Evolutionary conservation across 148 eudicot genomes (phyloP), one percentile per base, ranked within the genome.

Genomic region (Nepenthes gracilis): DNA sequence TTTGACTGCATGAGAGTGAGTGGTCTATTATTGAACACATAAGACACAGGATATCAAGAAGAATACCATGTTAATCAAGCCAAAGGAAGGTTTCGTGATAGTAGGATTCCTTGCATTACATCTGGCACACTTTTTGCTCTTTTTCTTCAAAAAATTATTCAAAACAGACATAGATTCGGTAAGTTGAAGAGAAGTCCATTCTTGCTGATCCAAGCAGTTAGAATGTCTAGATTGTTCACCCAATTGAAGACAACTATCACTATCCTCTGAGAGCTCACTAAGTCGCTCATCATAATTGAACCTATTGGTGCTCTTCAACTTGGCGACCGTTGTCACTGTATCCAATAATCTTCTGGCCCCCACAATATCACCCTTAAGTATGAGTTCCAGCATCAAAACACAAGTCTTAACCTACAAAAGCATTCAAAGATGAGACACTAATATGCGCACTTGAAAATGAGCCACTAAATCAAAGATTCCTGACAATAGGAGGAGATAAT

Each of bases 31-130:
- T 9, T n/a, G 52, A 53, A 35, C 32, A 34, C n/a, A 48, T 9
- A 9, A 2, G 35, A 2, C 23, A 40, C 52, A 54, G 57, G 56
- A 51, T 37, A 59, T 54, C 38, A 64, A 64, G 50, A 59, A 58
- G 49, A 57, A 53, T 82, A 94, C 99, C 99, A 78, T 63, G 64
- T 85, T 76, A 74, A 94, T 78, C 97, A 95, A 84, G 64, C 99
- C 97, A 72, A 79, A 85, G 49, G 84, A 77, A 58, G 99, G 97
- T 64, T 80, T 94, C 59, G 43, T 79, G 62, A 89, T 77, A 67
- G 69, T 59, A 15, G 97, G 92, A 71, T 78, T 94, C 51, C 66
- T 77, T 13, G 69, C 59, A 0, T 37, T 8, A 48, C 99, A 93
- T 9, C 61, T 68, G 38, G 10, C 34, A 72, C 99, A 94, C 65